Base-by-base conservation (phyloP, 331 rosid genomes). In the Quercus lobata region DNA sequence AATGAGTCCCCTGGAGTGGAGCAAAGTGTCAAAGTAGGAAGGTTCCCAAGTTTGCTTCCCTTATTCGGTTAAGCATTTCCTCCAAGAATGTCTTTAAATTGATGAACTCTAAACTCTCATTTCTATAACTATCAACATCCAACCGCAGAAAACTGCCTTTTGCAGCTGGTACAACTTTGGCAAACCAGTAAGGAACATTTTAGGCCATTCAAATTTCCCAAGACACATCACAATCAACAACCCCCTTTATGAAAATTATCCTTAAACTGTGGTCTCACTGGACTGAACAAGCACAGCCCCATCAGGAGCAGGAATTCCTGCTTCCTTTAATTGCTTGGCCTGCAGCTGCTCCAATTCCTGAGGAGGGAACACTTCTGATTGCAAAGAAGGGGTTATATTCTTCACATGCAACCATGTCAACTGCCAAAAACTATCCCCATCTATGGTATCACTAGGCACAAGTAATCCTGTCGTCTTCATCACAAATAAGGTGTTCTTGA, bases 351-450 rank as follows among this genome's bases (percentile, higher is more conserved):
- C 90, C 7, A 83, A 84, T 71, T 84, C 87, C 82, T 85, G 93
- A 82, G 86, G 87, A 0, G 93, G 96, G 80, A 91, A 94, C 52
- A 94, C 91, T 83, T 92, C 97, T 0, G 93, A 84, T 80, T 92
- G 94, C 90, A 94, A 86, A 2, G 92, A 85, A 0, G 97, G 93
- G 32, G 91, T 78, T 72, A 92, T 86, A 57, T 86, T 92, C 80
- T 90, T 90, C 74, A 91, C 91, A 69, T 91, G 94, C 70, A 81
- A 79, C 98, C 98, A 94, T 76, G 98, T 94, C 85, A 87, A 62
- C 80, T 94, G 96, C 97, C 97, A 94, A 76, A 94, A 84, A 86
- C 97, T 91, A 76, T 88, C 91, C 44, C 92, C 96, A 44, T 87
- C 97, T 58, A 83, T 70, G 25, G 92, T 80, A 78, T 90, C 88